phyloP scores from a whole-genome alignment of 192 early-diverging fungal genomes.

The Rhizophagus clarus region DNA sequence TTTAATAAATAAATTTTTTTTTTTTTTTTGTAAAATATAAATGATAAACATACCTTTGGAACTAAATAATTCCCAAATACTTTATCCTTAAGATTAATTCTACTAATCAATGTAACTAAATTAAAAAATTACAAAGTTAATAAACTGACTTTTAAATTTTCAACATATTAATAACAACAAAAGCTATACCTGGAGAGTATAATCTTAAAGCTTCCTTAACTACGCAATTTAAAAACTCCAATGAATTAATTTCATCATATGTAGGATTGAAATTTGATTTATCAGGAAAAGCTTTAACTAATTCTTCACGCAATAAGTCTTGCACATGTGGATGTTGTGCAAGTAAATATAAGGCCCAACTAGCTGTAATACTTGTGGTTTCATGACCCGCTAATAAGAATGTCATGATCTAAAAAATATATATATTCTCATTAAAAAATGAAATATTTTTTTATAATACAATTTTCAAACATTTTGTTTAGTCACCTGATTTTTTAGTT shows the following conservation, averaged over 20 bases:
- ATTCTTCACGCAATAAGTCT: conserved; percentile 47
- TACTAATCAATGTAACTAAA: conserved; percentile 42
- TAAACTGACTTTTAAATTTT: too few species aligned
- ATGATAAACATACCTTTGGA: conserved; percentile 52
- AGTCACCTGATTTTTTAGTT: conserved; percentile 46
- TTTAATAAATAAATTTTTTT: background rate
- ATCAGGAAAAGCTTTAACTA: conserved; percentile 40
- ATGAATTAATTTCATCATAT: conserved; percentile 49
- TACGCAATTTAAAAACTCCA: conserved; percentile 54
- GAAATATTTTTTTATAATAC: too few species aligned
- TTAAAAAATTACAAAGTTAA: background rate
- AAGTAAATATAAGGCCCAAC: conserved; percentile 57
- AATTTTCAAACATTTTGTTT: background rate
- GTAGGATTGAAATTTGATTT: conserved; percentile 44
- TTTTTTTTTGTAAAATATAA: background rate
- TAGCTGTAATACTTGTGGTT: conserved; percentile 50
- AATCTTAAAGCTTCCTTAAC: conserved; percentile 54
- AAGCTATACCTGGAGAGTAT: conserved; percentile 40
- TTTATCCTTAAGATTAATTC: conserved; percentile 41
- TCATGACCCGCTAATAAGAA: conserved; percentile 52
- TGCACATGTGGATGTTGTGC: conserved; percentile 49
- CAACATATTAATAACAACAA: too few species aligned
- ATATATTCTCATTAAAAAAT: too few species aligned
- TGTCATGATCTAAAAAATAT: background rate
- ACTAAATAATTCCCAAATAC: conserved; percentile 45